Base-by-base conservation (phyloP, 306 rosid genomes). In the Vigna angularis region DNA sequence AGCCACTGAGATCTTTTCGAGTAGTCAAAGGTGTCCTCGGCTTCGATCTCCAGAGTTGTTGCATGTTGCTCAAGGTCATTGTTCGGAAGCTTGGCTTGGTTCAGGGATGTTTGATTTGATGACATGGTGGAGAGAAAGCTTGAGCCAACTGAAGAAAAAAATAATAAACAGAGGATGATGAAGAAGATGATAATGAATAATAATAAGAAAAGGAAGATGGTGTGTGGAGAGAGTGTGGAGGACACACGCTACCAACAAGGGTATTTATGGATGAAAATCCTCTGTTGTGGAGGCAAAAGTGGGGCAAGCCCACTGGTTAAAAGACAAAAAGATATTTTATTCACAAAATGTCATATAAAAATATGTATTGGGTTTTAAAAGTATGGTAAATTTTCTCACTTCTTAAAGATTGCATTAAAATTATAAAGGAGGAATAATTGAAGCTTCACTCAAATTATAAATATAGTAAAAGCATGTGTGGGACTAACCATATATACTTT, bases 1-100 rank as follows among this genome's bases (percentile, higher is more conserved):
- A 95, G 87, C 99, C 99, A 95, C 47, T 95, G 99, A 5, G 99
- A 90, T 22, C 99, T 87, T 75, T 89, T 95, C 0, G 97, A 85
- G 87, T 95, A 95, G 82, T 95, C 96, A 63, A 95, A 82, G 8
- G 2, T 18, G 30, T 83, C 88, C 34, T 88, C 63, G 13, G 82
- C 4, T 81, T 86, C 85, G 6, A 59, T 69, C 47, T 90, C 92
- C 7, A 85, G 68, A 6, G 78, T n/a, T 40, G 84, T 32, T 83
- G 67, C 6, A 82, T 85, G 96, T 58, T 70, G 88, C 80, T 91
- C 98, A 28, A 85, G 86, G 72, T 87, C 88, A 36, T 70, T 66
- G 69, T 6, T 76, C 76, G 82, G 86, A 53, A 62, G 42, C 55
- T 88, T 91, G 72, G 81, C 26, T 32, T 80, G 72, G 57, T 69